Conservation (phyloP, 371 early-diverging fungal genomes). For the Furculomyces boomerangus region DNA sequence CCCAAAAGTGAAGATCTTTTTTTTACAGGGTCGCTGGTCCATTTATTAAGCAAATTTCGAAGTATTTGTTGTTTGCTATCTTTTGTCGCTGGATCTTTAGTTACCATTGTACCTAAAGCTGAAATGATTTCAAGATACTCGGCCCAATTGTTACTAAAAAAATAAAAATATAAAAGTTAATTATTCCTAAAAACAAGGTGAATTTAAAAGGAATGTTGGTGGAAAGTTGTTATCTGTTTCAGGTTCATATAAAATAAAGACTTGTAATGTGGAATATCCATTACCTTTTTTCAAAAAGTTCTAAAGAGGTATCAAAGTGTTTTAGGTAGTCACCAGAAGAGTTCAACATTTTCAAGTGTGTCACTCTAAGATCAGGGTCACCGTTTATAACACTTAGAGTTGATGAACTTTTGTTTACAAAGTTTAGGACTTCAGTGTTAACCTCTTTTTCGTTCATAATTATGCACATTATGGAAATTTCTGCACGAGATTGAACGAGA, state of each 20-base stretch:
- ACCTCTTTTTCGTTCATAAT: neutral
- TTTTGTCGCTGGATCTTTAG: neutral
- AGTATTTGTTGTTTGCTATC: neutral
- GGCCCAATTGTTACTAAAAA: neutral
- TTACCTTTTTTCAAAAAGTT: neutral
- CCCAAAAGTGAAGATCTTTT: constrained; percentile 52
- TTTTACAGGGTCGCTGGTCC: neutral
- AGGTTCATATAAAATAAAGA: neutral
- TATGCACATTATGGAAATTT: constrained; percentile 6
- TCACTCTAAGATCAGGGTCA: constrained; percentile 14
- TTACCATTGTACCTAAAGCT: neutral
- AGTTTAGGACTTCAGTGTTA: neutral
- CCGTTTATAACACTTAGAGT: neutral
- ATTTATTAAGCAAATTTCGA: neutral
- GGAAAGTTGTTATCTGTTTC: neutral
- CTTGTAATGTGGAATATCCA: neutral
- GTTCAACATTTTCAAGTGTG: constrained; percentile 7
- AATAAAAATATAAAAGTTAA: too few relatives aligned
- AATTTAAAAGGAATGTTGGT: too few relatives aligned
- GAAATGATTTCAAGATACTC: neutral
- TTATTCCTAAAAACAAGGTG: too few relatives aligned
- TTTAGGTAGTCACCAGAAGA: constrained; percentile 3
- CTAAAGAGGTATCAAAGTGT: neutral
- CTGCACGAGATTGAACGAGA: constrained; percentile 17
- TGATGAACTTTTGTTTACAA: neutral